A percentile compares a stretch with the other conserved stretches of the same genome.
Conservation (phyloP, 2,329 filamentous ascomycete genomes). For the Alternaria rosae region DNA sequence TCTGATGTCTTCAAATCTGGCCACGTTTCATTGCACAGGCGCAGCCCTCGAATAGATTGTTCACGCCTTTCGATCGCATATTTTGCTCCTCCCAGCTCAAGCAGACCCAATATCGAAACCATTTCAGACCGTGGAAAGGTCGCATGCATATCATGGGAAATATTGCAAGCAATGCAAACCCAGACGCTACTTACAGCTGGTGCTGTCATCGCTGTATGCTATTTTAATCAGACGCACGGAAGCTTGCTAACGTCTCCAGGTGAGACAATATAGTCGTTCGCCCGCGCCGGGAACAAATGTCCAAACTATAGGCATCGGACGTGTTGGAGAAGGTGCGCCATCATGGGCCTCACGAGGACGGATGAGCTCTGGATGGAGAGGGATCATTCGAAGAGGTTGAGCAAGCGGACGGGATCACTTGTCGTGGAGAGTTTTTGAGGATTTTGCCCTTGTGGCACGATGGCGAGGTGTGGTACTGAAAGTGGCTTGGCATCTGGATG, state of each 20-base stretch:
- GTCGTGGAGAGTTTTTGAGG: background rate
- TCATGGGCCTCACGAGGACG: background rate
- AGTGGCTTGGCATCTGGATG: background rate
- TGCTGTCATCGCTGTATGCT: background rate
- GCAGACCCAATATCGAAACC: background rate
- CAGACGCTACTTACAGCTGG: constrained; percentile 1
- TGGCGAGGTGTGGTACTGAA: background rate
- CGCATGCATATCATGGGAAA: constrained; percentile 2
- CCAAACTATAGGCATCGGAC: constrained; percentile 4
- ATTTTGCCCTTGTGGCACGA: background rate
- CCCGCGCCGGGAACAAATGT: constrained; percentile 1
- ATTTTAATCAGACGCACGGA: fast-evolving
- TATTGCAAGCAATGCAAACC: background rate
- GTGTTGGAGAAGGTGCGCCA: constrained; percentile 7
- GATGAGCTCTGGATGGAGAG: constrained; percentile 10
- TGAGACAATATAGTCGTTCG: background rate
- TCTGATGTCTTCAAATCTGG: too few relatives aligned
- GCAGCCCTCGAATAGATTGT: too few relatives aligned
- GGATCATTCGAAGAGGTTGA: background rate
- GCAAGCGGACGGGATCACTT: background rate
- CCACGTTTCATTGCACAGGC: too few relatives aligned
- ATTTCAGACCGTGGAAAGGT: background rate
- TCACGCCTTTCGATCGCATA: too few relatives aligned
- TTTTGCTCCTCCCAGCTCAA: background rate
- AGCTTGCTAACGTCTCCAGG: background rate